Conservation (phyloP, 2,329 filamentous ascomycete species). For the Arthrobotrys sphaeroides region DNA sequence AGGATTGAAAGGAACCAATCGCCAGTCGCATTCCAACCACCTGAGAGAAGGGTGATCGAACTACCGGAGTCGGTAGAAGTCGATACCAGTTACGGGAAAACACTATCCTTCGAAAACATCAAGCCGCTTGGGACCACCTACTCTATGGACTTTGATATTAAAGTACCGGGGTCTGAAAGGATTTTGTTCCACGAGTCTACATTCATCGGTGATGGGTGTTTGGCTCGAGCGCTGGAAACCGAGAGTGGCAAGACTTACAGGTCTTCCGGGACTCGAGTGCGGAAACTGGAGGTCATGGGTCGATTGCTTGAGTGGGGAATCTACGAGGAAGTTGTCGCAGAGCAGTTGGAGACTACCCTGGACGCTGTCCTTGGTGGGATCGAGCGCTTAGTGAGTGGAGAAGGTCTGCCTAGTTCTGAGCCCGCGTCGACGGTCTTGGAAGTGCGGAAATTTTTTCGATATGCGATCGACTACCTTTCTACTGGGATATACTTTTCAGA, state of each 20-base stretch:
- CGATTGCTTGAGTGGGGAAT: conserved; percentile 55
- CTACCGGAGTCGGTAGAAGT: conserved; percentile 20
- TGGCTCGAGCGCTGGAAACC: conserved; percentile 55
- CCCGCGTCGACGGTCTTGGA: not conserved
- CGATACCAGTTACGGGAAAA: conserved; percentile 5
- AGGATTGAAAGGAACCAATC: conserved; percentile 6
- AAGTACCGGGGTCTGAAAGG: conserved; percentile 34
- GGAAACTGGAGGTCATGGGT: not conserved
- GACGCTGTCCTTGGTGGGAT: conserved; percentile 45
- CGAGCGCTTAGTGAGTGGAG: conserved; percentile 20
- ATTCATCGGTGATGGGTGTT: conserved; percentile 55
- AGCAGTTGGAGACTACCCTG: conserved; percentile 54
- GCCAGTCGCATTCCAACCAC: conserved; percentile 34
- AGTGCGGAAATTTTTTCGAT: conserved; percentile 19
- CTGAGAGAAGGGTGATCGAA: not conserved
- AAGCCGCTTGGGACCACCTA: conserved; percentile 53
- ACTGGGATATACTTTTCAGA: conserved; percentile 56
- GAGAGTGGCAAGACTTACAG: conserved; percentile 13
- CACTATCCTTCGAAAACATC: conserved; percentile 36
- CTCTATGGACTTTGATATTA: conserved; percentile 56
- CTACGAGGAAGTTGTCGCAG: conserved; percentile 56
- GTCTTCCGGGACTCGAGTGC: not conserved
- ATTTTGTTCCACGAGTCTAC: conserved; percentile 56
- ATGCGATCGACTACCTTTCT: conserved; percentile 54
- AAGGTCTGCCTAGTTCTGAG: not conserved